Evolutionary conservation across 805 yeast genomes (phyloP).

Genomic region (Cyberlindnera suaveolens): DNA sequence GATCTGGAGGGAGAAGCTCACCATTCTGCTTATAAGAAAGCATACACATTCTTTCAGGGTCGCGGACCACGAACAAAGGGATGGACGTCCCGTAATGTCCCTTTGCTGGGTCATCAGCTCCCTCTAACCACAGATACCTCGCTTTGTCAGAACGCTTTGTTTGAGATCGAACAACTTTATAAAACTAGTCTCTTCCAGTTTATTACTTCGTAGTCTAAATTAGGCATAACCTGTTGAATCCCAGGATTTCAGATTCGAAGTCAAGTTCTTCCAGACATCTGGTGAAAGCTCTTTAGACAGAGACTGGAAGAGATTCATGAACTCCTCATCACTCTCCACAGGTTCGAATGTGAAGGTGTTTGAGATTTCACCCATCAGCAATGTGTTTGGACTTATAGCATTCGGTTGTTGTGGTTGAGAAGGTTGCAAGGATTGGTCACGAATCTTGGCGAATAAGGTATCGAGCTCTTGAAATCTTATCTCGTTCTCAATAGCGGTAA

Average conservation of each 20-base stretch:
- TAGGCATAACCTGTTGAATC: conserved; percentile 14
- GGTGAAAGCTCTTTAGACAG: conserved; percentile 14
- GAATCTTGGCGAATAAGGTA: conserved; percentile 13
- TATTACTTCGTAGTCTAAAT: neutral
- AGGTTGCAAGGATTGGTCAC: conserved; percentile 4
- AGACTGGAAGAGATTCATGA: conserved; percentile 14
- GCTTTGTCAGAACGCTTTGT: conserved; percentile 25
- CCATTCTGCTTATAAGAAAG: conserved; percentile 32
- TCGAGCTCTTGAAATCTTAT: conserved; percentile 23
- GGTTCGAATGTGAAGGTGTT: conserved; percentile 14
- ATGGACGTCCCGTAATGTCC: conserved; percentile 30
- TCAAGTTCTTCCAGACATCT: conserved; percentile 19
- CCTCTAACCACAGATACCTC: conserved; percentile 29
- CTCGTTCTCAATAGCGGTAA: conserved; percentile 27
- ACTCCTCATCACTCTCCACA: neutral
- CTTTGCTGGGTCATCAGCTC: conserved; percentile 26
- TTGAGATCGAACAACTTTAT: no score
- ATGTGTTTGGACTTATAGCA: conserved; percentile 14
- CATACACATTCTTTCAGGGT: conserved; percentile 28
- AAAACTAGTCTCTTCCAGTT: no score
- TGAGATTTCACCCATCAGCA: conserved; percentile 16
- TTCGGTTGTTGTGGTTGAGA: neutral
- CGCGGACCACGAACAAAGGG: conserved; percentile 26
- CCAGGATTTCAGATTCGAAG: conserved; percentile 18
- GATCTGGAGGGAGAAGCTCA: conserved; percentile 27